Percentiles rank a stretch among this genome's conserved stretches.
These are phyloP conservation scores for Cystoisospora suis DNA, from an alignment of 169 alveolate genomes.

Conservation along the genomic window DNA sequence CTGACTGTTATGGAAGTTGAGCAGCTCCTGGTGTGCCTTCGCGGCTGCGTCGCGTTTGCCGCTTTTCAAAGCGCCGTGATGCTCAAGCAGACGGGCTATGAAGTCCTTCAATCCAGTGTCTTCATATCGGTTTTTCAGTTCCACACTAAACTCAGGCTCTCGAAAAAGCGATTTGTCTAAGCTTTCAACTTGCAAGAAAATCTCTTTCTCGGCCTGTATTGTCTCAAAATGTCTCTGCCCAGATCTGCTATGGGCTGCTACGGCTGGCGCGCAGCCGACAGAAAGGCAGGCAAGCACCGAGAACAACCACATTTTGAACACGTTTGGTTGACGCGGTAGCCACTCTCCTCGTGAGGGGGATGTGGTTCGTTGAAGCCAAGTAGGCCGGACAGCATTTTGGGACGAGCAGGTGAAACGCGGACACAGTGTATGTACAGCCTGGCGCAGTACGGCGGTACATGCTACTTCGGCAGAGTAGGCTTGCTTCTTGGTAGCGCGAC, in stretches of 20 bases:
- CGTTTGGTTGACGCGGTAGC: no score
- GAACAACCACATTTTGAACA: neutral
- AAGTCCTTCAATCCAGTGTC: constrained; percentile 60
- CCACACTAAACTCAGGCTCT: constrained; percentile 52
- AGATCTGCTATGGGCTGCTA: neutral
- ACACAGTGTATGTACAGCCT: no score
- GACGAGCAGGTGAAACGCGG: no score
- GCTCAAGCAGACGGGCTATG: constrained; percentile 61
- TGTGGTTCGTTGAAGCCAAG: no score
- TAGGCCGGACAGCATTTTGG: no score
- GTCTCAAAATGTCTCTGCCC: neutral
- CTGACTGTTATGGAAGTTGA: constrained; percentile 89
- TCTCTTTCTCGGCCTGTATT: neutral
- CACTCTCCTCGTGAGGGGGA: no score
- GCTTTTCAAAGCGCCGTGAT: constrained; percentile 52
- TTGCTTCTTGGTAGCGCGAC: no score
- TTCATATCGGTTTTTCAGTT: constrained; percentile 57
- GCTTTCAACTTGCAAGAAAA: neutral
- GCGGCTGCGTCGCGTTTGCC: constrained; percentile 50
- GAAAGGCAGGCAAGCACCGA: neutral
- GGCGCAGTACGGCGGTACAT: no score
- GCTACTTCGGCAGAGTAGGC: no score
- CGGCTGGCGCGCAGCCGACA: constrained; percentile 9
- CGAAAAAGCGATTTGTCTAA: constrained; percentile 26
- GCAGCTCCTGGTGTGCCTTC: constrained; percentile 76